Evolutionary conservation across 352 stramenopile genomes (phyloP), one percentile per base, ranked within the genome.

Genomic region (Phytophthora foliorum): DNA sequence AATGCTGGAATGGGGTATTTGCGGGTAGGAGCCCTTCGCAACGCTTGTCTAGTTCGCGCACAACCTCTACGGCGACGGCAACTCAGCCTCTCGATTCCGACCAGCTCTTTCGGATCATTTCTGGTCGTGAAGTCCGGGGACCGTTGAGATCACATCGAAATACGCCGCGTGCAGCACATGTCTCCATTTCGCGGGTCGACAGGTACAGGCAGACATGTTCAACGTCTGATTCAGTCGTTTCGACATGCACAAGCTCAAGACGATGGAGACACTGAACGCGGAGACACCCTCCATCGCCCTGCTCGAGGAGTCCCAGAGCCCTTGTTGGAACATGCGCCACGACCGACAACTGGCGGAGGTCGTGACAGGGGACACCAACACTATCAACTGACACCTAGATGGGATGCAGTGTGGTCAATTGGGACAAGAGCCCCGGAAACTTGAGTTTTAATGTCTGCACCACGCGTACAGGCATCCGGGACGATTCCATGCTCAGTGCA

Each of bases 311-410:
- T 31, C 52, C 16, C 36, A 39, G 16, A 51, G 22, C 36, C 27
- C 39, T 36, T 67, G 71, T 25, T 72, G 75, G 19, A 64, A 77
- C 24, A 72, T 84, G n/a, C 76, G 76, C 1, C 60, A 66, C 25
- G 69, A 84, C 49, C 48, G 62, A 19, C 65, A 63, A 11, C 53
- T 84, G 19, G 41, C 46, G 16, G 76, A 84, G 41, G 51, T 84
- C 19, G 72, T 75, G 1, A 45, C 50, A 1, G 24, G 45, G n/a
- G 59, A 61, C 25, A 50, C 65, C 25, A 67, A 67, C 22, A 52
- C 19, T 34, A 71, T 83, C 58, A 74, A 81, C 32, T 81, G 75
- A 69, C 65, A 77, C 54, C 57, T 67, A n/a, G 6, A 55, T 83
- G 21, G 69, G 62, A 36, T 57, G 57, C 61, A 74, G 61, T 29